Conservation (phyloP, 2,329 filamentous ascomycete species). For the Whalleya microplaca region DNA sequence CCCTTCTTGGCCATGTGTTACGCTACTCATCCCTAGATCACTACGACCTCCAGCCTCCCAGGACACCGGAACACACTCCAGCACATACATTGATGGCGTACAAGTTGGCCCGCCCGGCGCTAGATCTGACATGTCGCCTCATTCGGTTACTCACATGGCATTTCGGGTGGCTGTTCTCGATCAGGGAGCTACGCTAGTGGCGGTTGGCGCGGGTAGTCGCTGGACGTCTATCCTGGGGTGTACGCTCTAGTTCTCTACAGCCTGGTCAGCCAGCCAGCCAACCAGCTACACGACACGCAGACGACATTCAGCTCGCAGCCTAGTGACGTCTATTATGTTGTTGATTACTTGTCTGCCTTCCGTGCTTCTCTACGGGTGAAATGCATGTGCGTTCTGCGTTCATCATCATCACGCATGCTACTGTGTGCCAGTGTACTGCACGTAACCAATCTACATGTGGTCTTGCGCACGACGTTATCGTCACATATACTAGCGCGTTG, state of each 20-base stretch:
- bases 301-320: background rate
- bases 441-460: background rate
- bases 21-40: background rate
- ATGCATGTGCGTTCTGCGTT: background rate
- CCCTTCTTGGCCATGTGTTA: background rate
- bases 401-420: background rate
- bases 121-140: slow-evolving; percentile 35
- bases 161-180: slow-evolving; percentile 11
- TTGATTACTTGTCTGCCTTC: background rate
- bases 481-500: background rate
- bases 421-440: background rate
- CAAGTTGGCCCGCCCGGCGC: slow-evolving; percentile 18
- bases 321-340: background rate
- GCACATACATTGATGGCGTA: background rate
- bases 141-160: slow-evolving; percentile 27
- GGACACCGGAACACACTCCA: background rate
- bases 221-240: slow-evolving; percentile 1
- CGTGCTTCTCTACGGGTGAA: slow-evolving; percentile 22
- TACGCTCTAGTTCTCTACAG: background rate
- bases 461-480: background rate
- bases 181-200: background rate
- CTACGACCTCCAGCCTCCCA: background rate
- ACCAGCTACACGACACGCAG: background rate
- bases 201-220: slow-evolving; percentile 23
- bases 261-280: background rate